These are phyloP conservation scores for Calocera viscosa DNA, from an alignment of 768 basidiomycete genomes.

Conservation along the genomic window DNA sequence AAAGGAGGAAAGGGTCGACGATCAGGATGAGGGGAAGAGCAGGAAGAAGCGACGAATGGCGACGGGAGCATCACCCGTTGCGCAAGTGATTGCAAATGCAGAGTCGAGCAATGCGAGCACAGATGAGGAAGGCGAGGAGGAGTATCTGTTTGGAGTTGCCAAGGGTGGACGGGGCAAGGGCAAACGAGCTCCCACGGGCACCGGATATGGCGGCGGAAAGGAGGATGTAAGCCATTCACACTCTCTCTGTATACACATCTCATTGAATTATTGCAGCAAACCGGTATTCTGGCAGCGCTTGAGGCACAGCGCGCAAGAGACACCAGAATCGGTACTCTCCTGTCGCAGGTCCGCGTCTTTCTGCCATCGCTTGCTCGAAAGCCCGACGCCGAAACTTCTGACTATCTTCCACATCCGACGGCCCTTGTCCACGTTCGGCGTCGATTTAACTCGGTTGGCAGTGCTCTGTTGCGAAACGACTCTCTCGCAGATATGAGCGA, in stretches of 20 bases:
- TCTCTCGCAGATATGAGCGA: constrained; percentile 92
- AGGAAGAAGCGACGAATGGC: constrained; percentile 18
- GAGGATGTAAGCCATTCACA: constrained; percentile 59
- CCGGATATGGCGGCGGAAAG: constrained; percentile 68
- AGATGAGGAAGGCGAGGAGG: constrained; percentile 9
- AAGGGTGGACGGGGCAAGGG: constrained; percentile 27
- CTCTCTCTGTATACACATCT: neutral
- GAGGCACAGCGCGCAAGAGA: constrained; percentile 64
- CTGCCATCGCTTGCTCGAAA: constrained; percentile 67
- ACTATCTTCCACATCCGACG: constrained; percentile 86
- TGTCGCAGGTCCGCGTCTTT: constrained; percentile 63
- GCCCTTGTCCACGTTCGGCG: constrained; percentile 82
- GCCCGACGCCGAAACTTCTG: constrained; percentile 68
- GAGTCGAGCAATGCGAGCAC: neutral
- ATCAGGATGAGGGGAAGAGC: constrained; percentile 14
- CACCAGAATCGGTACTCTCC: constrained; percentile 52
- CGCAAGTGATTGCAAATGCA: neutral
- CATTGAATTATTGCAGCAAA: constrained; percentile 36
- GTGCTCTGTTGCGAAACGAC: constrained; percentile 76
- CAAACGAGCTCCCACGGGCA: constrained; percentile 65
- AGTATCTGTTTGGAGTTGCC: constrained; percentile 10
- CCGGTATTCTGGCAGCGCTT: constrained; percentile 68
- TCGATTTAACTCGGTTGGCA: constrained; percentile 79
- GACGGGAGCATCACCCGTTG: neutral
- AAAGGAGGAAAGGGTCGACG: constrained; percentile 19